These are phyloP conservation scores for Spiraea crenata DNA, from an alignment of 331 rosid genomes.

Conservation along the genomic window DNA sequence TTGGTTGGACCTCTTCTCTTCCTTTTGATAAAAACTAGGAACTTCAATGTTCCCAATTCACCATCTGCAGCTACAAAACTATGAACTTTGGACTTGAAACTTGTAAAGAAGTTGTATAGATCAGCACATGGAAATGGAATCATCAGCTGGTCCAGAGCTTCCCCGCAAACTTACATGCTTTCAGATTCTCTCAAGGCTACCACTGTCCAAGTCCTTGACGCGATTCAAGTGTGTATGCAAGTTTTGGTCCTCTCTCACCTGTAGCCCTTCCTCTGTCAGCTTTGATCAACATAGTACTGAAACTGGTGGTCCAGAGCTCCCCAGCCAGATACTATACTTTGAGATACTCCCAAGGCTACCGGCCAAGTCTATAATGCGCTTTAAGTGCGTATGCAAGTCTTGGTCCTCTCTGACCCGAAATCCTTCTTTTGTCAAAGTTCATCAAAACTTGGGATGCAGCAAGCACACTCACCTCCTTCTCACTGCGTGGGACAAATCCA, in stretches of 20 bases:
- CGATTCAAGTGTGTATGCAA: conserved; percentile 22
- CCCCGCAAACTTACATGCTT: not conserved
- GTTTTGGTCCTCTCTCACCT: conserved; percentile 14
- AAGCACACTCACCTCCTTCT: not conserved
- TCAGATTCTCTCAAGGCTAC: conserved; percentile 17
- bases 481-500: conserved; percentile 14
- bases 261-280: not conserved
- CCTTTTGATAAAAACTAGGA: too few species aligned
- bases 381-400: conserved; percentile 17
- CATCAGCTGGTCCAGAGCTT: not conserved
- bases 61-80: not conserved
- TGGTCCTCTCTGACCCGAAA: conserved; percentile 11
- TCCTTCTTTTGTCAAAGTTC: conserved; percentile 5
- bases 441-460: not conserved
- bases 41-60: not conserved
- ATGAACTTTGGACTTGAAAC: not conserved
- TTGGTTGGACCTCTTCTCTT: too few species aligned
- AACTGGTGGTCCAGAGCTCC: not conserved
- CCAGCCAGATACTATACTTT: not conserved
- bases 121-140: not conserved
- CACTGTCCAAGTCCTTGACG: conserved; percentile 2
- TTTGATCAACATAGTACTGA: not conserved
- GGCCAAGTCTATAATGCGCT: conserved; percentile 11
- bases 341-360: conserved; percentile 20
- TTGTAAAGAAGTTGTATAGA: not conserved